These are phyloP conservation scores for Massospora cicadina DNA, from an alignment of 371 early-diverging fungal genomes.

Conservation along the genomic window DNA sequence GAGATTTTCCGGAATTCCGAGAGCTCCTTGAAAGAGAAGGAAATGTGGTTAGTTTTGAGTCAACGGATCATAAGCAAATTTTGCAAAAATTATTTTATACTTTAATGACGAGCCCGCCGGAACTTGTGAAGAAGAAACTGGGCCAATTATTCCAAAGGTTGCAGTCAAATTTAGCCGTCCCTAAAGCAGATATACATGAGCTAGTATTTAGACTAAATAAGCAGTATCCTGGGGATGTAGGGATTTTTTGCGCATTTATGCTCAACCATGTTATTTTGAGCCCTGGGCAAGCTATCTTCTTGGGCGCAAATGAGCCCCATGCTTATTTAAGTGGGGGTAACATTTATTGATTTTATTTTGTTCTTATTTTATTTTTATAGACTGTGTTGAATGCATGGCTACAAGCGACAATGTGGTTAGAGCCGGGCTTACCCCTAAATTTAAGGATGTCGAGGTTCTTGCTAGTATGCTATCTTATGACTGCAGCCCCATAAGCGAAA, in stretches of 20 bases:
- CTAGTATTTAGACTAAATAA: constrained; percentile 48
- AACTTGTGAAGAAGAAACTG: constrained; percentile 28
- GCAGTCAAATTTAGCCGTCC: neutral
- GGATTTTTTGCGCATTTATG: constrained; percentile 69
- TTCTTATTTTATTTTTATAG: constrained; percentile 21
- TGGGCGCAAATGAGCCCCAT: constrained; percentile 94
- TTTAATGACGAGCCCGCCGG: constrained; percentile 41
- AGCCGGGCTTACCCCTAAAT: constrained; percentile 95
- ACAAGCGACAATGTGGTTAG: constrained; percentile 94
- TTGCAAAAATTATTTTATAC: constrained; percentile 33
- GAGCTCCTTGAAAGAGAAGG: constrained; percentile 26
- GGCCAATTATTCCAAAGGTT: constrained; percentile 30
- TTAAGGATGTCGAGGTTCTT: constrained; percentile 85
- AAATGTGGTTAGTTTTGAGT: neutral
- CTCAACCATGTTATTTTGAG: constrained; percentile 64
- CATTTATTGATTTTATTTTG: constrained; percentile 7
- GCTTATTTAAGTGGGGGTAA: constrained; percentile 86
- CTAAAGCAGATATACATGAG: constrained; percentile 17
- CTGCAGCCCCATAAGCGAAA: constrained; percentile 52
- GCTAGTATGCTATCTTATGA: constrained; percentile 85
- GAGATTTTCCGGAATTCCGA: constrained; percentile 53
- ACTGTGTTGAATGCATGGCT: constrained; percentile 97
- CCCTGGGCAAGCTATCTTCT: constrained; percentile 83
- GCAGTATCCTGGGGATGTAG: constrained; percentile 87
- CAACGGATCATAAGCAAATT: constrained; percentile 16